Evolutionary conservation across 31 red algal species (phyloP).

Genomic region (Endocladia muricata): DNA sequence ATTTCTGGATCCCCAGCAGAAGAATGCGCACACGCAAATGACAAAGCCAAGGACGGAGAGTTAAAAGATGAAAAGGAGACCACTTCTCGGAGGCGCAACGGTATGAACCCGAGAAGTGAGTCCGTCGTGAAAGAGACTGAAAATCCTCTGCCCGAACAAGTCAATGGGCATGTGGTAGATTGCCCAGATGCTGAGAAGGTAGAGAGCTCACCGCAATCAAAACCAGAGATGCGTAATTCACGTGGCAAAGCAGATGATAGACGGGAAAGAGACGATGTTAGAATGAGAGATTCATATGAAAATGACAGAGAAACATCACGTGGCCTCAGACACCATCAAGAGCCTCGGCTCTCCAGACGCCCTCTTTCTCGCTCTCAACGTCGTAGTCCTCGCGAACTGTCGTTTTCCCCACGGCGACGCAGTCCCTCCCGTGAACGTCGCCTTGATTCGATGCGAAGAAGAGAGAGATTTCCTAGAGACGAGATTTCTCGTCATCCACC

Average conservation of each 20-base stretch:
- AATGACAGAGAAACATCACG: not conserved
- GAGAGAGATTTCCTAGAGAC: conserved; percentile 3
- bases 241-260: conserved; percentile 19
- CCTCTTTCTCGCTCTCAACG: not conserved
- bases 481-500: not conserved
- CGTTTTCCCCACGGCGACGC: not conserved
- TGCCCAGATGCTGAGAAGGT: conserved; percentile 22
- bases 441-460: not conserved
- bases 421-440: conserved; percentile 21
- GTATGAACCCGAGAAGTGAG: not conserved
- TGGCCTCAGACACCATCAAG: conserved; percentile 2
- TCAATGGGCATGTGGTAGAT: not conserved
- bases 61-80: not conserved
- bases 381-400: conserved; percentile 23
- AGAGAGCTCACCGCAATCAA: conserved; percentile 15
- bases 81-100: not conserved
- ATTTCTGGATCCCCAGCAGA: conserved; percentile 13
- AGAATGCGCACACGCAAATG: not conserved
- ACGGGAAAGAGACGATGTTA: conserved; percentile 9
- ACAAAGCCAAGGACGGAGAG: not conserved
- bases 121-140: not conserved
- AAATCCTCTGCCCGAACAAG: not conserved
- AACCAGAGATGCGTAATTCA: not conserved
- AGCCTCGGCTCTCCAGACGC: conserved; percentile 5
- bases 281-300: conserved; percentile 27